Conservation (phyloP, 768 basidiomycete species). For the Zangia roseola region DNA sequence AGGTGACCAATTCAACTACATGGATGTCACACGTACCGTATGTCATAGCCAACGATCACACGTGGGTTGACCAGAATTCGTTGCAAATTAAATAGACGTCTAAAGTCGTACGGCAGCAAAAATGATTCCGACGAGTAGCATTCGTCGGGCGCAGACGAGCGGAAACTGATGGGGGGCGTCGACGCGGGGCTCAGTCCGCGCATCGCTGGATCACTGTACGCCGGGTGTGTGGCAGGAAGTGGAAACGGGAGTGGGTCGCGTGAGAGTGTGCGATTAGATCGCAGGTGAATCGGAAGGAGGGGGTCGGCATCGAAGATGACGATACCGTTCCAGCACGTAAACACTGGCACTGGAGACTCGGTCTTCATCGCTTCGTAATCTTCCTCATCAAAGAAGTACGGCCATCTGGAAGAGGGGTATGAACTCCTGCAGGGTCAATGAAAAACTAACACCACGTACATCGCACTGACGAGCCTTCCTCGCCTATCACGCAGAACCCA, state of each 20-base stretch:
- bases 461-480: conserved; percentile 13
- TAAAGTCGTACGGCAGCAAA: conserved; percentile 42
- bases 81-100: conserved; percentile 38
- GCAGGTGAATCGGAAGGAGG: conserved; percentile 38
- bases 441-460: conserved; percentile 4
- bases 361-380: conserved; percentile 34
- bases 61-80: conserved; percentile 39
- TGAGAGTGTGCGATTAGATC: conserved; percentile 38
- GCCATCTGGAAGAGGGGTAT: conserved; percentile 26
- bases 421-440: not conserved
- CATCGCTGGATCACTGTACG: conserved; percentile 5
- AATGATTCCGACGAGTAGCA: conserved; percentile 38
- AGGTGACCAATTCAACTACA: not conserved
- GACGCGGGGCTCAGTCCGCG: conserved; percentile 18
- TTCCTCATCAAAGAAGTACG: conserved; percentile 41
- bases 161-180: conserved; percentile 17
- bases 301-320: conserved; percentile 41
- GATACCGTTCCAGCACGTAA: conserved; percentile 48
- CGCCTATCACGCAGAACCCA: conserved; percentile 24
- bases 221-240: conserved; percentile 16
- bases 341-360: conserved; percentile 43
- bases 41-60: conserved; percentile 38
- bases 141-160: conserved; percentile 14
- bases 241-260: conserved; percentile 23
- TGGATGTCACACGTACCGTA: conserved; percentile 24